Conservation (phyloP, 768 basidiomycete genomes). For the Pisolithus microcarpus region DNA sequence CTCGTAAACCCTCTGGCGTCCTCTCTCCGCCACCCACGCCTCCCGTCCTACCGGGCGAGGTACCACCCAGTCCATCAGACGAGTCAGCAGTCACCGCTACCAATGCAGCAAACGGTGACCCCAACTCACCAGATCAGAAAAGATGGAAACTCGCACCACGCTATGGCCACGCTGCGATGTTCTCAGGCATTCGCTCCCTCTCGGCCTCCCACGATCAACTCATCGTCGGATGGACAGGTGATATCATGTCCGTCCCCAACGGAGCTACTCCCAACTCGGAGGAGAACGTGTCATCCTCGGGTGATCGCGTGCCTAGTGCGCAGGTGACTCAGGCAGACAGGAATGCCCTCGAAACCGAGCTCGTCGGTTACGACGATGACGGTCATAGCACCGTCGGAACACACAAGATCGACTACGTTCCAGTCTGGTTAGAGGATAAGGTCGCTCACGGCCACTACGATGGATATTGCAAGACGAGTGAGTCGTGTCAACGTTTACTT, state of each 20-base stretch:
- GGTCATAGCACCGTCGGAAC: conserved; percentile 23
- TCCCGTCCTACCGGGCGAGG: conserved; percentile 48
- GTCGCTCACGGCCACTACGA: conserved; percentile 93
- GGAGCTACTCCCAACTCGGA: conserved; percentile 24
- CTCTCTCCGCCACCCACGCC: conserved; percentile 77
- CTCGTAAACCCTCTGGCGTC: conserved; percentile 37
- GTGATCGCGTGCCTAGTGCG: conserved; percentile 38
- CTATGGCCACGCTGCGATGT: conserved; percentile 92
- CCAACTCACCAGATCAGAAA: conserved; percentile 10
- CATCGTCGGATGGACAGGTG: conserved; percentile 92
- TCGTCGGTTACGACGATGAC: conserved; percentile 46
- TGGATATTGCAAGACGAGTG: conserved; percentile 96
- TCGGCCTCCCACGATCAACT: conserved; percentile 81
- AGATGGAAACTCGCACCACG: conserved; percentile 74
- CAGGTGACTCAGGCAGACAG: conserved; percentile 56
- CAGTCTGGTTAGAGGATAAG: conserved; percentile 87
- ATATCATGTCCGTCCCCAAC: conserved; percentile 50
- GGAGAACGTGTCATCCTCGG: conserved; percentile 6
- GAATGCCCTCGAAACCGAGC: conserved; percentile 54
- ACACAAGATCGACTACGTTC: conserved; percentile 66
- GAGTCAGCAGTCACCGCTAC: conserved; percentile 7
- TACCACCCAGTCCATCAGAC: conserved; percentile 29
- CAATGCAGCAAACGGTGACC: conserved; percentile 1
- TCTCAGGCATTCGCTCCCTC: conserved; percentile 84
- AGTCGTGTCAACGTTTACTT: conserved; percentile 36